These are phyloP conservation scores for Ganoderma resinaceum DNA, from an alignment of 1,284 basidiomycete species.

Conservation along the genomic window DNA sequence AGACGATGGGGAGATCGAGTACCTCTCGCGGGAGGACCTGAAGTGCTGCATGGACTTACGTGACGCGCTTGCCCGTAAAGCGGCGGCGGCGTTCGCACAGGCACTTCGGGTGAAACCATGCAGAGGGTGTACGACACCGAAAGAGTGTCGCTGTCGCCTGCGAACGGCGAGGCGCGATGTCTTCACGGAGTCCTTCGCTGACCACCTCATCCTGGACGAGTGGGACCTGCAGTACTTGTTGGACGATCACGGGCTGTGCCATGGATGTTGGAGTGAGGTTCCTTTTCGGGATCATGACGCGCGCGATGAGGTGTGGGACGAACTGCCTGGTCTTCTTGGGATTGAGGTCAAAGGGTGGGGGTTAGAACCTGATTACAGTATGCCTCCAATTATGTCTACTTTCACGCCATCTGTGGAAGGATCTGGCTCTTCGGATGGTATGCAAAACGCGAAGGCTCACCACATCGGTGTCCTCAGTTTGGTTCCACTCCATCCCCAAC, in stretches of 20 bases:
- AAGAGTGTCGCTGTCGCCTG: background rate
- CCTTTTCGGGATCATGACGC: background rate
- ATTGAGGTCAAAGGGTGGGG: background rate
- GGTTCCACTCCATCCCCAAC: background rate
- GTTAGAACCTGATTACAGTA: background rate
- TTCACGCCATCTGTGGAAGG: background rate
- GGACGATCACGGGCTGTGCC: background rate
- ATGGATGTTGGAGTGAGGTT: background rate
- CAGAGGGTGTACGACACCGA: background rate
- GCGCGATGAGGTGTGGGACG: background rate
- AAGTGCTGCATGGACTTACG: conserved; percentile 1
- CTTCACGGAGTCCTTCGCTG: background rate
- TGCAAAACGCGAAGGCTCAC: background rate
- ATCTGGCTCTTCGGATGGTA: background rate
- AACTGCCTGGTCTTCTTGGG: background rate
- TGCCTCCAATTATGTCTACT: background rate
- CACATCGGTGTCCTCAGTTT: background rate
- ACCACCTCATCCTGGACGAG: background rate
- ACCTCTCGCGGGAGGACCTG: conserved; percentile 10
- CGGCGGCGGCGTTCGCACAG: background rate
- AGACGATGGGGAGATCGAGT: conserved; percentile 11
- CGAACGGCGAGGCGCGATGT: background rate
- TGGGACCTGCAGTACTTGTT: background rate
- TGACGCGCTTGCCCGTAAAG: background rate
- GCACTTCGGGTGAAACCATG: background rate